A percentile compares a stretch with the other conserved stretches of the same genome.
These are phyloP conservation scores for Yarrowia deformans DNA, from an alignment of 805 yeast species.

Conservation along the genomic window DNA sequence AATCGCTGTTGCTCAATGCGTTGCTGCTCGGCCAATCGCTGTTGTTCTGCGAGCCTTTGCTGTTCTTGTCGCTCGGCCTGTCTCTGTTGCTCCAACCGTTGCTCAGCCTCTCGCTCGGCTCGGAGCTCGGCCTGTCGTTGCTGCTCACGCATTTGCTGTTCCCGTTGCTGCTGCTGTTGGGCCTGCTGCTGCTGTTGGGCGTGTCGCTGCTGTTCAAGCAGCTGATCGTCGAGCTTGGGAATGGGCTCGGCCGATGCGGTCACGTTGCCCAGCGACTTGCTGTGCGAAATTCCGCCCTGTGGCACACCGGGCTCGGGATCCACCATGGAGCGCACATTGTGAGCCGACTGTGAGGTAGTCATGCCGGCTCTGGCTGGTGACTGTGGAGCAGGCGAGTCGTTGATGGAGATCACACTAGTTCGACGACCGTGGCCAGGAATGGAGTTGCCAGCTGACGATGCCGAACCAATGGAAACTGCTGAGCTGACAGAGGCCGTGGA, in stretches of 20 bases:
- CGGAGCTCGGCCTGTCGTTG: constrained; percentile 1
- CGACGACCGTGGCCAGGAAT: constrained; percentile 24
- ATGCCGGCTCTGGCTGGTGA: neutral
- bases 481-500: constrained; percentile 15
- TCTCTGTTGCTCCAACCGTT: constrained; percentile 14
- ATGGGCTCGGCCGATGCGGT: neutral
- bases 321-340: constrained; percentile 33
- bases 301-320: constrained; percentile 1
- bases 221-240: constrained; percentile 5
- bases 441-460: constrained; percentile 22
- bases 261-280: constrained; percentile 25
- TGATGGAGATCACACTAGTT: constrained; percentile 20
- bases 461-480: constrained; percentile 14
- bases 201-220: constrained; percentile 8
- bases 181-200: constrained; percentile 15
- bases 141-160: constrained; percentile 1
- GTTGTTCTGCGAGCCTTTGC: neutral
- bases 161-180: neutral
- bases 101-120: constrained; percentile 22
- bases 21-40: constrained; percentile 1
- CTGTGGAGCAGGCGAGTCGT: constrained; percentile 17
- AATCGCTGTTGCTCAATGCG: constrained; percentile 1
- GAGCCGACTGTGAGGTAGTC: constrained; percentile 17
- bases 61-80: constrained; percentile 29
- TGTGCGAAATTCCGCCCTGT: constrained; percentile 18